Conservation (phyloP, 352 stramenopile species). For the Halophytophthora batemanensis region DNA sequence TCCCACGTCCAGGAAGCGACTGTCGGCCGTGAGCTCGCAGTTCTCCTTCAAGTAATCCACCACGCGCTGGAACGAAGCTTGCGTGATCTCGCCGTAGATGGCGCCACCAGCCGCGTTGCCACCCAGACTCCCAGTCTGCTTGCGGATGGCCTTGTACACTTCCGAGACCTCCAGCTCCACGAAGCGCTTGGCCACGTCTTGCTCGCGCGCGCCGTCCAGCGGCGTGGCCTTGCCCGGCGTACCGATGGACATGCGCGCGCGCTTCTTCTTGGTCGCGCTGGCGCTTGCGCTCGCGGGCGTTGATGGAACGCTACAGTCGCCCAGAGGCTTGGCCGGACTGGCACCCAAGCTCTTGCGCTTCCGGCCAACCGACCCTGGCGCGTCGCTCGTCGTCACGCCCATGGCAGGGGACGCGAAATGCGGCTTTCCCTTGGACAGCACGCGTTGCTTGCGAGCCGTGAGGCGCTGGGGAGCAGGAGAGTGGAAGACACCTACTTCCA, state of each 20-base stretch:
- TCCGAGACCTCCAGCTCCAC: constrained; percentile 81
- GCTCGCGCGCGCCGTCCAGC: constrained; percentile 46
- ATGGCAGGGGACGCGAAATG: too few species aligned
- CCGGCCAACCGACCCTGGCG: constrained; percentile 12
- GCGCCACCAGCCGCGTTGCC: constrained; percentile 94
- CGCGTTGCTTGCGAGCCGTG: background rate
- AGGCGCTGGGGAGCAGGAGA: constrained; percentile 1
- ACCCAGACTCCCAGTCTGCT: constrained; percentile 92
- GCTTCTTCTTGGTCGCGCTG: constrained; percentile 43
- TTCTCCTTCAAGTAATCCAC: constrained; percentile 93
- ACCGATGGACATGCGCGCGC: constrained; percentile 55
- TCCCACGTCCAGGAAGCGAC: constrained; percentile 96
- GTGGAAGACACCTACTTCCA: constrained; percentile 12
- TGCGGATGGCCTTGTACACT: constrained; percentile 92
- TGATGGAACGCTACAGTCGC: constrained; percentile 7
- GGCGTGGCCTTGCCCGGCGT: constrained; percentile 73
- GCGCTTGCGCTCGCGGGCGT: constrained; percentile 3
- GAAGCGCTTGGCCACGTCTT: constrained; percentile 73
- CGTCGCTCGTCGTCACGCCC: too few species aligned
- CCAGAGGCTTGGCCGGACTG: constrained; percentile 25
- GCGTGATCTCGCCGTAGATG: constrained; percentile 98
- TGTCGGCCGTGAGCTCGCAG: constrained; percentile 85
- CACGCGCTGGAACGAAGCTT: constrained; percentile 95
- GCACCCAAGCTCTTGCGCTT: constrained; percentile 55
- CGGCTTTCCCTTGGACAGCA: background rate